phyloP scores from a whole-genome alignment of 805 yeast genomes.

The Hanseniaspora clermontiae region DNA sequence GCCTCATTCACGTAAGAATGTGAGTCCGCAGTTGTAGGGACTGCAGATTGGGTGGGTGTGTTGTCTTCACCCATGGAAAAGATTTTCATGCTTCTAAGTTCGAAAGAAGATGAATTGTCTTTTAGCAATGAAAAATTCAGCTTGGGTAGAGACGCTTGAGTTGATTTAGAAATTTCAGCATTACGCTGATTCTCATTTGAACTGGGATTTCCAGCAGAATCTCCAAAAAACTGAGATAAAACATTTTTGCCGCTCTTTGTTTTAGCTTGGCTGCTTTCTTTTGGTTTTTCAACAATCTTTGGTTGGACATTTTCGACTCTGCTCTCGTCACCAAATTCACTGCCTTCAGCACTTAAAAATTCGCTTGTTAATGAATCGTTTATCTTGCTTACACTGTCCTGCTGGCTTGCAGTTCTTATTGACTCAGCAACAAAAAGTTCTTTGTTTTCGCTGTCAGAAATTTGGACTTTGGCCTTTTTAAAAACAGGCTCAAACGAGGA shows the following conservation, averaged over 20 bases:
- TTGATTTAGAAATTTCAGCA: too few species aligned
- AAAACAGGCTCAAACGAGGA: background rate
- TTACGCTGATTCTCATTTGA: too few species aligned
- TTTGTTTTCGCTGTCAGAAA: too few species aligned
- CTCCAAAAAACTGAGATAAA: background rate
- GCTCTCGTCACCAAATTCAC: background rate
- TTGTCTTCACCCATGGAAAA: background rate
- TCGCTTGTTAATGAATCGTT: background rate
- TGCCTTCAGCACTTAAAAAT: background rate
- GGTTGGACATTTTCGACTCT: background rate
- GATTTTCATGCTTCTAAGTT: background rate
- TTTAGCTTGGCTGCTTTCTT: background rate
- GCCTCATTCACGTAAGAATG: background rate
- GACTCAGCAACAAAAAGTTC: background rate
- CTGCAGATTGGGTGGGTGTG: background rate
- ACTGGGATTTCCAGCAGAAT: too few species aligned
- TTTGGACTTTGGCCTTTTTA: background rate
- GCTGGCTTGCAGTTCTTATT: background rate
- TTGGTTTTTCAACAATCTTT: background rate
- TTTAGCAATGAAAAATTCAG: too few species aligned
- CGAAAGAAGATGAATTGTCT: background rate
- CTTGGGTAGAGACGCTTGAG: too few species aligned
- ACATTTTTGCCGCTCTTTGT: background rate
- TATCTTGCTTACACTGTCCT: background rate
- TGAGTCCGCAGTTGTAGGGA: background rate